Evolutionary conservation across 2,329 filamentous ascomycete species (phyloP), one percentile per base, ranked within the genome.

Genomic region (Colletotrichum cuscutae): DNA sequence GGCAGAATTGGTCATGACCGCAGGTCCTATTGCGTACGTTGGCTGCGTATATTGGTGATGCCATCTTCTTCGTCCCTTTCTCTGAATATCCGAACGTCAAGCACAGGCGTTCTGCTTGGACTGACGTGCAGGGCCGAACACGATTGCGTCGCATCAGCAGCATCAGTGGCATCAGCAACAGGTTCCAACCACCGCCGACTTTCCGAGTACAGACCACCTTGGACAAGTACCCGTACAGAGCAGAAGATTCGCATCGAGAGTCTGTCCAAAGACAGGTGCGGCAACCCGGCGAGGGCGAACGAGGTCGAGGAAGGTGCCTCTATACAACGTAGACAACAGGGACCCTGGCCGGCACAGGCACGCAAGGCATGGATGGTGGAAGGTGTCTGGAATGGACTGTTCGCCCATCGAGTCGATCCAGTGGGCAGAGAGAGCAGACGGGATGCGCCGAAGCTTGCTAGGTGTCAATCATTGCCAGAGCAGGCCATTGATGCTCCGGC

Each of bases 61-160:
- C 13, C 4, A 15, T 56, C 13, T 22, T 49, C 46, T n/a, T 65
- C 60, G 52, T 49, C 32, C 37, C 46, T 62, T 65, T 65, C 58
- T 35, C 60, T 37, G 24, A 26, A 26, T 60, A 60, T 53, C 54
- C 46, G 32, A 46, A 49, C 70, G 49, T 59, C 32, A 72, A 24
- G 59, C 52, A 37, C 57, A 71, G 65, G 58, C 59, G 32, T 65
- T 53, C 26, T 59, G 70, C 70, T 70, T 52, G 68, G 70, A 72
- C 70, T 60, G 56, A 32, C 15, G 24, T 61, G 56, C 32, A 65
- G 61, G 60, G 54, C 70, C 65, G 65, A 72, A 69, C 42, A 72
- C 65, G 62, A 56, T 28, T 54, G 62, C 62, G 52, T 37, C 35
- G 62, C 26, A 24, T 22, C 19, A 64, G 49, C 49, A 46, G 42